Percentiles rank a stretch among this genome's conserved stretches.
Evolutionary conservation across 2,329 filamentous ascomycete species (phyloP).

Genomic region (Rugonectria rugulosa): DNA sequence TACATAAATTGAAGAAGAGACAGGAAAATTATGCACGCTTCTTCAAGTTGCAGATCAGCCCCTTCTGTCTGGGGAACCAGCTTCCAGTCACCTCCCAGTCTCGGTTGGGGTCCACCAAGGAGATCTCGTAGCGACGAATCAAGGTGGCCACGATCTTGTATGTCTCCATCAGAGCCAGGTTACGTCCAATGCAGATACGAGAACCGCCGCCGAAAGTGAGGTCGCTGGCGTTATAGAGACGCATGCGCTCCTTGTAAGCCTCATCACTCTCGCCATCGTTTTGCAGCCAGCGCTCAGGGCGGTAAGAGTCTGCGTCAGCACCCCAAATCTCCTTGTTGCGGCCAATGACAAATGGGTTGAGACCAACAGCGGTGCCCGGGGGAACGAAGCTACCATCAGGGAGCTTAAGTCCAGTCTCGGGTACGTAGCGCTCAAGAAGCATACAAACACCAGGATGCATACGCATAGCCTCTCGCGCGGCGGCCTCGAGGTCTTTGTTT

Average conservation of each 20-base stretch:
- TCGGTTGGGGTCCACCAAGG: slow-evolving; percentile 36
- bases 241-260: slow-evolving; percentile 43
- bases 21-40: neutral
- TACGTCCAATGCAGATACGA: slow-evolving; percentile 44
- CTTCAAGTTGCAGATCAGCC: slow-evolving; percentile 16
- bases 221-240: slow-evolving; percentile 45
- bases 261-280: slow-evolving; percentile 17
- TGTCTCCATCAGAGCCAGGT: slow-evolving; percentile 44
- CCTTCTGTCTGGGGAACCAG: slow-evolving; percentile 21
- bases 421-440: slow-evolving; percentile 55
- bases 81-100: slow-evolving; percentile 11
- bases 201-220: slow-evolving; percentile 45
- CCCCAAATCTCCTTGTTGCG: slow-evolving; percentile 53
- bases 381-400: slow-evolving; percentile 45
- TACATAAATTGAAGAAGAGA: too few relatives aligned
- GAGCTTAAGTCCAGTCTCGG: slow-evolving; percentile 46
- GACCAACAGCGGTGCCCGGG: slow-evolving; percentile 48
- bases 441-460: slow-evolving; percentile 55
- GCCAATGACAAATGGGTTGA: slow-evolving; percentile 50
- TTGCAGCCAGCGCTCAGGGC: slow-evolving; percentile 57
- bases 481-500: slow-evolving; percentile 47
- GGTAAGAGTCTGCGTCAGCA: slow-evolving; percentile 51
- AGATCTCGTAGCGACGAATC: slow-evolving; percentile 51
- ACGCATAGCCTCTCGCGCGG: slow-evolving; percentile 57
- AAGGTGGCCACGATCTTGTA: slow-evolving; percentile 53